These are phyloP conservation scores for Dryadomyces quercivorus DNA, from an alignment of 2,329 filamentous ascomycete species.

Conservation along the genomic window DNA sequence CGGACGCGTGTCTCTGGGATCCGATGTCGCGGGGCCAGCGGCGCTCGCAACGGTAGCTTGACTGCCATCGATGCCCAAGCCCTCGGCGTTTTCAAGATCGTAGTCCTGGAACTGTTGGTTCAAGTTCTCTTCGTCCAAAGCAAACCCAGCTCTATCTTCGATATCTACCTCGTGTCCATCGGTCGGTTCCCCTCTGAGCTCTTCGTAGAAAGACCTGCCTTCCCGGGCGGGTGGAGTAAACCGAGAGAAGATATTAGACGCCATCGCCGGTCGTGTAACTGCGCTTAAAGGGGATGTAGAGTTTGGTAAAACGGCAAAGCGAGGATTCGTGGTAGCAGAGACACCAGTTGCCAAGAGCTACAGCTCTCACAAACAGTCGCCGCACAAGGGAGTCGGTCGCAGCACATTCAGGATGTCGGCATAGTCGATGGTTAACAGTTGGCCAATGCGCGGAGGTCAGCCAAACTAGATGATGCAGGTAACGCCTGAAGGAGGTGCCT, in stretches of 20 bases:
- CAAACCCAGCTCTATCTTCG: conserved; percentile 29
- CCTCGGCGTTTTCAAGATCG: conserved; percentile 31
- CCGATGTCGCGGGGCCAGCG: not conserved
- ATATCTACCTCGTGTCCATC: conserved; percentile 21
- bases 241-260: conserved; percentile 35
- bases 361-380: not conserved
- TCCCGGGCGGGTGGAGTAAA: conserved; percentile 22
- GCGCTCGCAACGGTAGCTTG: conserved; percentile 23
- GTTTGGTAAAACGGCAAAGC: not conserved
- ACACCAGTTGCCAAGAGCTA: not conserved
- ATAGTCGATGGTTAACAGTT: conserved; percentile 2
- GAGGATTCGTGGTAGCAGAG: not conserved
- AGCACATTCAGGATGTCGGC: not conserved
- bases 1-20: not conserved
- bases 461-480: not conserved
- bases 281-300: not conserved
- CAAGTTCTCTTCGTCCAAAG: conserved; percentile 41
- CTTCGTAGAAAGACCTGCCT: conserved; percentile 36
- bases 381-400: conserved; percentile 3
- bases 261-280: conserved; percentile 21
- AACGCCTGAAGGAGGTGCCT: not conserved
- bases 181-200: conserved; percentile 29
- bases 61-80: conserved; percentile 32
- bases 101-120: conserved; percentile 37
- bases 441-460: not conserved